Evolutionary conservation across 768 basidiomycete species (phyloP), one percentile per base, ranked within the genome.

Genomic region (Omphalotus guepiniiformis): DNA sequence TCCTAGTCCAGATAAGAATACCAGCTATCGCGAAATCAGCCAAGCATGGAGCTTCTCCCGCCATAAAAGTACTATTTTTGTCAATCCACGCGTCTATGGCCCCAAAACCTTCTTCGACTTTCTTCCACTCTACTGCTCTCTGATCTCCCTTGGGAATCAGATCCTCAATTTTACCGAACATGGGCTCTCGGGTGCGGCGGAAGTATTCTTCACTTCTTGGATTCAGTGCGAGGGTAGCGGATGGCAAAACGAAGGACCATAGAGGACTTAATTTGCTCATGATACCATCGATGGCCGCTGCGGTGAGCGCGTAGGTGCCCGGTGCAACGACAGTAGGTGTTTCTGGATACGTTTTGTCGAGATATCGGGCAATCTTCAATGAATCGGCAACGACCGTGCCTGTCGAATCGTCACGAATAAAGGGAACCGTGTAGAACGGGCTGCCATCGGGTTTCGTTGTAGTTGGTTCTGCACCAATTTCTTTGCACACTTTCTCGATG

Each of bases 301-400:
- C 23, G 29, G 57, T 57, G 9, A 61, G 51, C 1, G 52, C 54
- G 15, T 41, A 27, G 2, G 55, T 56, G 12, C 60, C 67, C 2
- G 43, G 28, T 1, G 69, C 67, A 22, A 72, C 52, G 16, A 74
- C 54, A 15, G 39, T 49, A 1, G 63, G 67, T 3, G 64, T 62
- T 34, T 66, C 60, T 6, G 71, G 68, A 53, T 69, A 75, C 1
- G 60, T 58, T 19, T 49, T 57, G 29, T 75, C 72, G 27, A 74
- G 71, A 48, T 75, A 75, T 28, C 60, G 55, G 21, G 72, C 69
- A 47, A 74, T 75, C 28, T 54, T 51, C 40, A 63, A 58, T 12
- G 70, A 70, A 30, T 75, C 71, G 0, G 70, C 42, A 19, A 71
- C 38, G 36, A 58, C 57, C 8, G 51, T 51, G 8, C 58, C 56